phyloP scores from a whole-genome alignment of 208 protist genomes.

The Naegleria gruberi region DNA sequence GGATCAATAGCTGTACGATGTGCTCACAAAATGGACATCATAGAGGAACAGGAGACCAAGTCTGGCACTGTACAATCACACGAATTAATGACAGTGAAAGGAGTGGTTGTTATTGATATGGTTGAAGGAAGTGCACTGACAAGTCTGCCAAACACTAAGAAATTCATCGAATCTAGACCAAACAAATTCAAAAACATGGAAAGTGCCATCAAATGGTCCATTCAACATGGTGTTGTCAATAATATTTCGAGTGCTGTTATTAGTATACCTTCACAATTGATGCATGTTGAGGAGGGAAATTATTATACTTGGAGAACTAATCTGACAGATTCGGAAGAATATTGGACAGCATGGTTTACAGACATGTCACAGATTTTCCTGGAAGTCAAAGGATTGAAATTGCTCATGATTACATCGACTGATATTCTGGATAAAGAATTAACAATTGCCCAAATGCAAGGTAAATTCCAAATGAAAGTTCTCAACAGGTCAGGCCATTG shows the following conservation, averaged over 20 bases:
- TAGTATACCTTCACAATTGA: slow-evolving; percentile 63
- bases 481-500: slow-evolving; percentile 69
- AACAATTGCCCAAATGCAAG: slow-evolving; percentile 82
- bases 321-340: slow-evolving; percentile 50
- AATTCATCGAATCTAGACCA: slow-evolving; percentile 61
- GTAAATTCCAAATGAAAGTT: slow-evolving; percentile 81
- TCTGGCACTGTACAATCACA: not conserved
- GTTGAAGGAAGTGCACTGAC: slow-evolving; percentile 74
- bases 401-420: slow-evolving; percentile 69
- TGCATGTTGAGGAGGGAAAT: slow-evolving; percentile 22
- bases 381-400: slow-evolving; percentile 53
- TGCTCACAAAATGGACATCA: slow-evolving; percentile 35
- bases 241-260: slow-evolving; percentile 51
- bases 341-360: slow-evolving; percentile 74
- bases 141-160: slow-evolving; percentile 63
- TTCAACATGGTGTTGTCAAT: slow-evolving; percentile 60
- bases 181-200: slow-evolving; percentile 50
- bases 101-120: slow-evolving; percentile 69
- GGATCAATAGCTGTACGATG: slow-evolving; percentile 57
- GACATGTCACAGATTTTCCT: slow-evolving; percentile 70
- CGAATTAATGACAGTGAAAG: slow-evolving; percentile 34
- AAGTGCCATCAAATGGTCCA: slow-evolving; percentile 63
- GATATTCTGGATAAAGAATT: slow-evolving; percentile 73
- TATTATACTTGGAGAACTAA: slow-evolving; percentile 64
- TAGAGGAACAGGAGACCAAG: not conserved